Evolutionary conservation across 345 rosid species (phyloP), one percentile per base, ranked within the genome.

Genomic region (Gossypium sturtianum): DNA sequence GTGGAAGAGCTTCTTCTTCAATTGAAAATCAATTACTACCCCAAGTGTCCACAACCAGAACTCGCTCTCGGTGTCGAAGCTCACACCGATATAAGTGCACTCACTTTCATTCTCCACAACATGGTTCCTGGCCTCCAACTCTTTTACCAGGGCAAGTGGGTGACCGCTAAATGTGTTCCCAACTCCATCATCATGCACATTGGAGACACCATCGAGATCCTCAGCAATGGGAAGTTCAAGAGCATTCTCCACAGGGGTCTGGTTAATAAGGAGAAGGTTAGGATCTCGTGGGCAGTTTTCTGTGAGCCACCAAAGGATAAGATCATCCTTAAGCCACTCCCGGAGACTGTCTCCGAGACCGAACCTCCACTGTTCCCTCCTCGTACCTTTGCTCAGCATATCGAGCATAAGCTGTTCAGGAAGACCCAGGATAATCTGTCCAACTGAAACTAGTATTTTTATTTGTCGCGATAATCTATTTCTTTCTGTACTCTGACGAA

Each of bases 311-410:
- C 64, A 13, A 60, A 60, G 64, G 64, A 60, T 1, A 60, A 60
- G 38, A 60, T 60, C 64, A 60, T 60, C 41, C 64, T 60, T 17
- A 60, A 60, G 64, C 64, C 64, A 60, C 64, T 60, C 9, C 64
- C 64, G 9, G 64, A 60, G 64, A 60, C 64, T 2, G 64, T 60
- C 7, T 60, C 64, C 2, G 64, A 60, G 41, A 60, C 64, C 7
- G 64, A 60, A n/a, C 64, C 64, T 60, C 41, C 64, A 27, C 27
- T 60, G 64, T 60, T 60, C 64, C 64, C 64, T 60, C 64, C 64
- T 60, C 64, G 64, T 25, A 60, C 64, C 41, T 60, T 60, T 25
- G 64, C 64, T 60, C 64, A 60, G 64, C 64, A 60, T 60, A 60
- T 60, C 9, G n/a, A 60, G n/a, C 64, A 60, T 38, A 60, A 60